These are phyloP conservation scores for Phycomyces blakesleeanus DNA, from an alignment of 192 early-diverging fungal genomes.

Conservation along the genomic window DNA sequence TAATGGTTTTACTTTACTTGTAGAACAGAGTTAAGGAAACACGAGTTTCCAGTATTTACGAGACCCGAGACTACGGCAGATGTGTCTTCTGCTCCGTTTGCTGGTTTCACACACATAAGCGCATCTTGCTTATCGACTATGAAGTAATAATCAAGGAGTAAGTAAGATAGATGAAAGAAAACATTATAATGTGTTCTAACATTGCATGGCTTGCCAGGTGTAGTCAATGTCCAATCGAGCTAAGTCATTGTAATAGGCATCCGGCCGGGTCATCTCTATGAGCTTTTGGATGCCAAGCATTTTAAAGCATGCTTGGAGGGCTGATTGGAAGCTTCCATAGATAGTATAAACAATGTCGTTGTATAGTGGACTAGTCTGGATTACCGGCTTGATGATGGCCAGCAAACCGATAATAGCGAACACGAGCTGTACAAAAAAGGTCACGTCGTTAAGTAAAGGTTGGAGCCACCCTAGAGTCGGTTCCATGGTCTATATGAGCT, in stretches of 20 bases:
- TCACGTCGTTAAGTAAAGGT: not conserved
- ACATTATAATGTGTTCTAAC: not conserved
- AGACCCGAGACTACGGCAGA: conserved; percentile 48
- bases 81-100: not conserved
- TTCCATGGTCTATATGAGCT: not conserved
- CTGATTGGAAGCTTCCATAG: not conserved
- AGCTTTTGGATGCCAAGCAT: not conserved
- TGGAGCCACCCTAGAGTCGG: not conserved
- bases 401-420: not conserved
- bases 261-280: not conserved
- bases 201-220: not conserved
- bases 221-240: not conserved
- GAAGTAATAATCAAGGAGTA: too few species aligned
- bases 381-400: not conserved
- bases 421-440: not conserved
- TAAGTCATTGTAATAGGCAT: not conserved
- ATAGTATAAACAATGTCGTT: not conserved
- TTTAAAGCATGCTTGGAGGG: not conserved
- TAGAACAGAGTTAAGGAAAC: conserved; percentile 88
- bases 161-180: not conserved
- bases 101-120: not conserved
- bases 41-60: conserved; percentile 87
- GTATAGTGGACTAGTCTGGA: not conserved
- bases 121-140: not conserved
- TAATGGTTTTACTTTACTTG: conserved; percentile 52